phyloP scores from a whole-genome alignment of 495 filamentous ascomycete species.

The Daldinia decipiens region DNA sequence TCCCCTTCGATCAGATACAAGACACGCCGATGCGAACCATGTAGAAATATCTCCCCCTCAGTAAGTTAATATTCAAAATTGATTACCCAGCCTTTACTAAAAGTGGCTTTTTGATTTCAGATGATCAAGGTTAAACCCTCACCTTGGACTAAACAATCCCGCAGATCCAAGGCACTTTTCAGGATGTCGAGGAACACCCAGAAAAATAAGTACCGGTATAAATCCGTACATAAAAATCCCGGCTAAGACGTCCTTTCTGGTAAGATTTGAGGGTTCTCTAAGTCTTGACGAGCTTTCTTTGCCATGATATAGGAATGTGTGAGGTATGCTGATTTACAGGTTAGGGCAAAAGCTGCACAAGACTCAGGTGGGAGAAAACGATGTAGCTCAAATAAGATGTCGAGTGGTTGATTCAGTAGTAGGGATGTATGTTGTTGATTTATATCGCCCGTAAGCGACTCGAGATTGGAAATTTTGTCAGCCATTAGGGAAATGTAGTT shows the following conservation, averaged over 20 bases:
- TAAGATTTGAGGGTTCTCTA: background rate
- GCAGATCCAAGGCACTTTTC: background rate
- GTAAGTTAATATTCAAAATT: too few species aligned
- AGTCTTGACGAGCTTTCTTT: background rate
- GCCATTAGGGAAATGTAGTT: background rate
- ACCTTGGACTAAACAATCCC: background rate
- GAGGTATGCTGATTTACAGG: background rate
- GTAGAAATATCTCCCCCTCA: too few species aligned
- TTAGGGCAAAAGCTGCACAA: background rate
- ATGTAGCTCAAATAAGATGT: background rate
- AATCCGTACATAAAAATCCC: background rate
- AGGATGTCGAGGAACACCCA: background rate
- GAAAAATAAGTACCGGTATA: background rate
- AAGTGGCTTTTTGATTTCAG: too few species aligned
- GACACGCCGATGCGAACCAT: too few species aligned
- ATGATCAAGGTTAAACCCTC: background rate
- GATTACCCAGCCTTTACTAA: too few species aligned
- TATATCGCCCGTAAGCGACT: background rate
- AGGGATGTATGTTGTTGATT: background rate
- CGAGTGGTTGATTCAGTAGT: background rate
- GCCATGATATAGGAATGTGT: background rate
- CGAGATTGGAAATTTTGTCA: accelerated
- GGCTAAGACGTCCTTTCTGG: background rate
- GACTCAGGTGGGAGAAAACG: background rate
- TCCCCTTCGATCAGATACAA: too few species aligned